Evolutionary conservation across 495 filamentous ascomycete species (phyloP).

Genomic region (Penicillium canariense): DNA sequence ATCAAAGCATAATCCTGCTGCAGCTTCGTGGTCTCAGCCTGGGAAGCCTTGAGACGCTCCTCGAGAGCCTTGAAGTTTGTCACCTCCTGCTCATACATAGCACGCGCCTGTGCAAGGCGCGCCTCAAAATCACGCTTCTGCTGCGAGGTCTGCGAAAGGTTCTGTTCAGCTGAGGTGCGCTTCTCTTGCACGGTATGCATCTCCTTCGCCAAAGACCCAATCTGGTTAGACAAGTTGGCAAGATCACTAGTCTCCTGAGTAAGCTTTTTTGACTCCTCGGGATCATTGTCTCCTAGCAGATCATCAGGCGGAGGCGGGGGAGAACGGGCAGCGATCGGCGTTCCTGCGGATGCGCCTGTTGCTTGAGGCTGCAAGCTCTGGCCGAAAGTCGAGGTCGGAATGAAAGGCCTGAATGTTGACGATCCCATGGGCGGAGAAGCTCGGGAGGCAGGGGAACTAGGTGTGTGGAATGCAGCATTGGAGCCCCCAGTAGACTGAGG

Average conservation of each 20-base stretch:
- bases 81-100: slow-evolving; percentile 90
- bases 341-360: slow-evolving; percentile 65
- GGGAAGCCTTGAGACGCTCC: slow-evolving; percentile 70
- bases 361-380: slow-evolving; percentile 72
- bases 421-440: slow-evolving; percentile 38
- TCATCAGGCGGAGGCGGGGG: slow-evolving; percentile 70
- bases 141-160: slow-evolving; percentile 69
- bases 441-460: slow-evolving; percentile 37
- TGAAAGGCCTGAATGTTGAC: slow-evolving; percentile 80
- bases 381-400: slow-evolving; percentile 88
- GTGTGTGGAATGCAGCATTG: slow-evolving; percentile 37
- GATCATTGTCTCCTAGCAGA: slow-evolving; percentile 90
- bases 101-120: slow-evolving; percentile 76
- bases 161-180: slow-evolving; percentile 70
- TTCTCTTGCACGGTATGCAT: slow-evolving; percentile 89
- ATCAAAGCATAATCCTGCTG: slow-evolving; percentile 77
- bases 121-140: slow-evolving; percentile 92
- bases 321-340: slow-evolving; percentile 41
- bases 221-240: slow-evolving; percentile 95
- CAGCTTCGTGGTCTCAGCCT: slow-evolving; percentile 77
- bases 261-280: slow-evolving; percentile 82
- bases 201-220: slow-evolving; percentile 83
- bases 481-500: slow-evolving; percentile 74
- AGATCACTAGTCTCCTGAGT: slow-evolving; percentile 87
- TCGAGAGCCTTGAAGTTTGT: slow-evolving; percentile 81